Conservation (phyloP, 2,329 filamentous ascomycete species). For the Fulvia fulva region DNA sequence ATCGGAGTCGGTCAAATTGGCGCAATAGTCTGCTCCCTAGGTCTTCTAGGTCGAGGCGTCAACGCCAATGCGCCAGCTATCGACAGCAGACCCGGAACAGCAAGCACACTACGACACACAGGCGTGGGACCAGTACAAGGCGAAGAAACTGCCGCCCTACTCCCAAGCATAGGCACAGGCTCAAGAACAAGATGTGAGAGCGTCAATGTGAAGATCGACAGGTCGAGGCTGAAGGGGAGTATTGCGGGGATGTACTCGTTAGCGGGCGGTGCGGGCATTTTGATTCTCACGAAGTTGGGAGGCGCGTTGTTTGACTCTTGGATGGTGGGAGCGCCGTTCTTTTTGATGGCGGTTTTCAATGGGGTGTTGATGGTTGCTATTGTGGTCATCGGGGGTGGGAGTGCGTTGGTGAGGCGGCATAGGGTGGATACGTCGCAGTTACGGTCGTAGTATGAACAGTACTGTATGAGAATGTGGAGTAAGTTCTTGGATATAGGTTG, state of each 20-base stretch:
- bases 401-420: conserved; percentile 11
- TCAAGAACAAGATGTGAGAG: background rate
- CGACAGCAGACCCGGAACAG: conserved; percentile 6
- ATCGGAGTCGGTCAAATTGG: conserved; percentile 94
- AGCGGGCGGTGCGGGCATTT: conserved; percentile 82
- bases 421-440: background rate
- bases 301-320: conserved; percentile 78
- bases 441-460: background rate
- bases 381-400: conserved; percentile 23
- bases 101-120: conserved; percentile 12
- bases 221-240: conserved; percentile 73
- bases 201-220: conserved; percentile 14
- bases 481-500: no score
- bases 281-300: conserved; percentile 86
- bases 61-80: conserved; percentile 40
- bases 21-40: conserved; percentile 92
- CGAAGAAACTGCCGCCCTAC: conserved; percentile 27
- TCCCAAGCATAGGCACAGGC: conserved; percentile 8
- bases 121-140: conserved; percentile 10
- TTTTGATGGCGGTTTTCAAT: conserved; percentile 90
- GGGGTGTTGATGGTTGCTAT: conserved; percentile 58
- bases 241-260: conserved; percentile 94
- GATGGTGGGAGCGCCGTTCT: conserved; percentile 78
- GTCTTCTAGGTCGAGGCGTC: conserved; percentile 76
- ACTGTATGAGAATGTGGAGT: no score